Evolutionary conservation across 371 early-diverging fungal species (phyloP).

Genomic region (Funneliformis caledonium): DNA sequence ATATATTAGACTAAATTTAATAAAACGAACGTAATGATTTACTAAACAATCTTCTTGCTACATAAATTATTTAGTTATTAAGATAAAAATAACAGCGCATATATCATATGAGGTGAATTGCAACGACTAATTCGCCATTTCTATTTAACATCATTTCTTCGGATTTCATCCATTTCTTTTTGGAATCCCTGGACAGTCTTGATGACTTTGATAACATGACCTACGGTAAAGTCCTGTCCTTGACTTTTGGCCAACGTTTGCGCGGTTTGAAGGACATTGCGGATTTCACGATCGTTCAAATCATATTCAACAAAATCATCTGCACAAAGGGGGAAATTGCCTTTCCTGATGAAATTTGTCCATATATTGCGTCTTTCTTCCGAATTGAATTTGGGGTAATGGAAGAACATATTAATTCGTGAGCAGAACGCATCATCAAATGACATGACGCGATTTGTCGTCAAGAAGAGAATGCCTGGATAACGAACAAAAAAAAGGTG

Average conservation of each 20-base stretch:
- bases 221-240: background rate
- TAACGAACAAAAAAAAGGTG: background rate
- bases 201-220: background rate
- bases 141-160: too few species aligned
- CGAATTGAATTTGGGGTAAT: conserved; percentile 48
- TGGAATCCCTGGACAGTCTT: background rate
- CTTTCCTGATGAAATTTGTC: conserved; percentile 48
- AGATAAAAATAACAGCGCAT: too few species aligned
- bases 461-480: conserved; percentile 55
- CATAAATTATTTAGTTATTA: too few species aligned
- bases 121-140: too few species aligned
- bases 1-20: too few species aligned
- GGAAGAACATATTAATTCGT: conserved; percentile 54
- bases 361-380: conserved; percentile 53
- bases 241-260: conserved; percentile 44
- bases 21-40: too few species aligned
- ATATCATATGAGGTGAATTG: too few species aligned
- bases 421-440: conserved; percentile 58
- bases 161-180: background rate
- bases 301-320: conserved; percentile 42
- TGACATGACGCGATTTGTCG: conserved; percentile 53
- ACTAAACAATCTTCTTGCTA: too few species aligned
- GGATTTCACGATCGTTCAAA: conserved; percentile 43
- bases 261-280: conserved; percentile 60
- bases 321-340: conserved; percentile 28